phyloP scores from a whole-genome alignment of 148 eudicot species.

The Amaranthus hypochondriacus region DNA sequence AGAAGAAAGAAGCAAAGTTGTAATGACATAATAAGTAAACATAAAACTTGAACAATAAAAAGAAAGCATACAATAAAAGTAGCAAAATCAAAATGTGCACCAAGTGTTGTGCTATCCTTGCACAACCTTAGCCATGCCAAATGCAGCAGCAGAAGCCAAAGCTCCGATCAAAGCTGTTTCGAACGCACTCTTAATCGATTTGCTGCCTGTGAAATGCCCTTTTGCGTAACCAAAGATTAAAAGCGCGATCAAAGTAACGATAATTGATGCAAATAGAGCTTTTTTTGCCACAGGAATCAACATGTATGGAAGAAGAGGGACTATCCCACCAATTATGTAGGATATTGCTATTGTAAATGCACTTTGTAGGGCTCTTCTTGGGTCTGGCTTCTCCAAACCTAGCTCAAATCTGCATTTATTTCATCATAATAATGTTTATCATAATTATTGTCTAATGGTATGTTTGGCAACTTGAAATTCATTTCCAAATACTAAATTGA shows the following conservation, averaged over 20 bases:
- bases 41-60: background rate
- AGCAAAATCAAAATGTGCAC: background rate
- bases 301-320: constrained; percentile 75
- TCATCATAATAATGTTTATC: background rate
- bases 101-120: constrained; percentile 29
- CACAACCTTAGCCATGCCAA: constrained; percentile 82
- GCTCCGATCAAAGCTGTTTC: constrained; percentile 89
- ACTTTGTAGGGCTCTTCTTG: constrained; percentile 81
- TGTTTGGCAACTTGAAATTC: too few relatives aligned
- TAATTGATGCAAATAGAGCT: constrained; percentile 62
- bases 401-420: constrained; percentile 67
- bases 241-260: constrained; percentile 61
- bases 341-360: constrained; percentile 81
- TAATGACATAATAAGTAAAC: background rate
- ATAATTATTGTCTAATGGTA: too few relatives aligned
- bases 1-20: too few relatives aligned
- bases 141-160: constrained; percentile 91
- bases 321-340: constrained; percentile 76
- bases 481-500: too few relatives aligned
- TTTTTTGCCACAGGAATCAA: constrained; percentile 53
- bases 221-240: constrained; percentile 80
- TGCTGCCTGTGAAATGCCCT: constrained; percentile 69
- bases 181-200: constrained; percentile 59
- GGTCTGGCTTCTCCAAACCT: constrained; percentile 94
- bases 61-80: background rate